Evolutionary conservation across 2,329 filamentous ascomycete species (phyloP).

Genomic region (Aspergillus luchuensis): DNA sequence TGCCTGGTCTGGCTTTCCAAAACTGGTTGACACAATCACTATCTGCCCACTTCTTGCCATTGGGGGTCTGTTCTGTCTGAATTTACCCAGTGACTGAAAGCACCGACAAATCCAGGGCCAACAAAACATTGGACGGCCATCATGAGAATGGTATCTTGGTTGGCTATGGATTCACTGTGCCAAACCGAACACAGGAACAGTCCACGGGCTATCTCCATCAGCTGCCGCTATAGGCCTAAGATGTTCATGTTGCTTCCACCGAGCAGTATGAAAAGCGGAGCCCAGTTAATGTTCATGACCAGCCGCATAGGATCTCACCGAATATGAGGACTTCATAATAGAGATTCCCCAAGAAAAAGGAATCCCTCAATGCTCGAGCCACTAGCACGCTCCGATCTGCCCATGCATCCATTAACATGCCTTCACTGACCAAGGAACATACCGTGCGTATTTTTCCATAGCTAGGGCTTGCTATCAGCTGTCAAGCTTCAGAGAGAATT

Average conservation of each 20-base stretch:
- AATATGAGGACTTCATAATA: not conserved
- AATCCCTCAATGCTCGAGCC: too few species aligned
- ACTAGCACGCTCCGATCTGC: too few species aligned
- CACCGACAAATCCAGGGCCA: not conserved
- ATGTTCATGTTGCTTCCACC: not conserved
- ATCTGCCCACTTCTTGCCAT: not conserved
- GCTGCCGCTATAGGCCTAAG: not conserved
- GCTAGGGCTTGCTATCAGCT: too few species aligned
- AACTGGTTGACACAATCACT: not conserved
- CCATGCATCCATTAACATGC: not conserved
- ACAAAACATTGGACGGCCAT: not conserved
- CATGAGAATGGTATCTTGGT: not conserved
- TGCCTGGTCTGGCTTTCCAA: slow-evolving; percentile 14
- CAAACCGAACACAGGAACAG: slow-evolving; percentile 48
- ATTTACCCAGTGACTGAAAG: not conserved
- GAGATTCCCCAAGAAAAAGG: not conserved
- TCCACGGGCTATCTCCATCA: slow-evolving; percentile 44
- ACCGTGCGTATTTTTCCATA: too few species aligned
- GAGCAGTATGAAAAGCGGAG: not conserved
- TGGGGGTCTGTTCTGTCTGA: not conserved
- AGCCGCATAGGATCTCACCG: not conserved
- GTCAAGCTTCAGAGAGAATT: too few species aligned
- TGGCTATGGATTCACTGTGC: slow-evolving; percentile 19
- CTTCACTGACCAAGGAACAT: too few species aligned
- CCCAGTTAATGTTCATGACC: not conserved